Conservation (phyloP, 768 basidiomycete species). For the Hericium erinaceus region DNA sequence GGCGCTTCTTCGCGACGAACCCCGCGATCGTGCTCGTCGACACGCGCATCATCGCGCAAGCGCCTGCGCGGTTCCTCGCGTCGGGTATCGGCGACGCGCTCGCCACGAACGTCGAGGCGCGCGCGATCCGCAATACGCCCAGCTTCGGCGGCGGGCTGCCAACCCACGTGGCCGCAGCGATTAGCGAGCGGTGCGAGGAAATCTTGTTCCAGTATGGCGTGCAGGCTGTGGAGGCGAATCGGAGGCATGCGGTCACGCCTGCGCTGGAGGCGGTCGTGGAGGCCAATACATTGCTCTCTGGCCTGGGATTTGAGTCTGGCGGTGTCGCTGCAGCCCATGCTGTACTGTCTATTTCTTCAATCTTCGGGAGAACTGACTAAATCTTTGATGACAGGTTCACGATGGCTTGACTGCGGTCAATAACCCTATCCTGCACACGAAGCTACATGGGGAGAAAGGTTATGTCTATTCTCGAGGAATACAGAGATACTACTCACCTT, state of each 20-base stretch:
- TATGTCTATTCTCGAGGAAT: not conserved
- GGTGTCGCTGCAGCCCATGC: constrained; percentile 25
- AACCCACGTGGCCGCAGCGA: constrained; percentile 20
- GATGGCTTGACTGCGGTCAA: not conserved
- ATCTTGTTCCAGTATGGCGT: constrained; percentile 23
- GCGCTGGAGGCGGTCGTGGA: constrained; percentile 25
- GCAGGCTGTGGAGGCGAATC: constrained; percentile 23
- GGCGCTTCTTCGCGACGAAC: constrained; percentile 21
- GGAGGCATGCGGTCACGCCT: constrained; percentile 19
- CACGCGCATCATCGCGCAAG: constrained; percentile 21
- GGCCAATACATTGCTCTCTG: constrained; percentile 23
- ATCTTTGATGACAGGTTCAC: not conserved
- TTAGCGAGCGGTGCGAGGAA: constrained; percentile 24
- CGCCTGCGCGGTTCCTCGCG: constrained; percentile 22
- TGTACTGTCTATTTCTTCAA: constrained; percentile 3
- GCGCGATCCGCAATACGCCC: constrained; percentile 15
- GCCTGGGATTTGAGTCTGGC: constrained; percentile 24
- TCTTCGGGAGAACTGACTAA: too few species aligned
- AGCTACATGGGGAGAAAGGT: not conserved
- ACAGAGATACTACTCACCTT: not conserved
- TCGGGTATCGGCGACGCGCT: constrained; percentile 25
- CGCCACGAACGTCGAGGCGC: constrained; percentile 25
- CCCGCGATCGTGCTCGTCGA: constrained; percentile 22
- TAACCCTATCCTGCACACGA: not conserved
- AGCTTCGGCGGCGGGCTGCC: constrained; percentile 24